Evolutionary conservation across 2,329 filamentous ascomycete genomes (phyloP).

Genomic region (Thermothelomyces thermophilus): DNA sequence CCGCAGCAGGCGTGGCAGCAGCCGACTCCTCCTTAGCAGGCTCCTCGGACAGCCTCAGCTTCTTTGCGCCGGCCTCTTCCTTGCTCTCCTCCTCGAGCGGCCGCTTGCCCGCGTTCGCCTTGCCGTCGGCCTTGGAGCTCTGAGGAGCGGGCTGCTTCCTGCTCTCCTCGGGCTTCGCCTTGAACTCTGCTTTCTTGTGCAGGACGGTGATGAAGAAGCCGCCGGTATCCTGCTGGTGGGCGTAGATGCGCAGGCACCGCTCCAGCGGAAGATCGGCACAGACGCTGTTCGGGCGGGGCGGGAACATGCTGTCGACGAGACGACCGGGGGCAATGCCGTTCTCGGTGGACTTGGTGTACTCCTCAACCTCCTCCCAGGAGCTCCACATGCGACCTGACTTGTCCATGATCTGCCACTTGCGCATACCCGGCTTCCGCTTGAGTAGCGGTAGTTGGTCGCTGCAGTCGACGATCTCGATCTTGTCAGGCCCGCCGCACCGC

Average conservation of each 20-base stretch:
- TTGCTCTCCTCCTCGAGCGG: conserved; percentile 29
- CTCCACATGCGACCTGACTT: conserved; percentile 73
- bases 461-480: conserved; percentile 81
- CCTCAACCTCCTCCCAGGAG: conserved; percentile 74
- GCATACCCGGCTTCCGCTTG: conserved; percentile 70
- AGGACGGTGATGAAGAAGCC: conserved; percentile 96
- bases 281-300: conserved; percentile 47
- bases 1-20: conserved; percentile 4
- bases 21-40: conserved; percentile 11
- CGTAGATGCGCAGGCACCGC: conserved; percentile 88
- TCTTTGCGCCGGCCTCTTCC: conserved; percentile 34
- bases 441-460: conserved; percentile 69
- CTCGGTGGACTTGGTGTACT: conserved; percentile 54
- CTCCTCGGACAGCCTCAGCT: conserved; percentile 34
- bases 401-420: conserved; percentile 85
- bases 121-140: conserved; percentile 18
- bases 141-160: conserved; percentile 32
- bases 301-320: conserved; percentile 78
- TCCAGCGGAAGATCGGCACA: conserved; percentile 69
- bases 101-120: conserved; percentile 30
- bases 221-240: conserved; percentile 91
- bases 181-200: conserved; percentile 85
- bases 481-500: conserved; percentile 74
- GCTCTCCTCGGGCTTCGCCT: conserved; percentile 62
- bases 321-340: conserved; percentile 57